Evolutionary conservation across 352 stramenopile species (phyloP), one percentile per base, ranked within the genome.

Genomic region (Salisapilia sapeloensis): DNA sequence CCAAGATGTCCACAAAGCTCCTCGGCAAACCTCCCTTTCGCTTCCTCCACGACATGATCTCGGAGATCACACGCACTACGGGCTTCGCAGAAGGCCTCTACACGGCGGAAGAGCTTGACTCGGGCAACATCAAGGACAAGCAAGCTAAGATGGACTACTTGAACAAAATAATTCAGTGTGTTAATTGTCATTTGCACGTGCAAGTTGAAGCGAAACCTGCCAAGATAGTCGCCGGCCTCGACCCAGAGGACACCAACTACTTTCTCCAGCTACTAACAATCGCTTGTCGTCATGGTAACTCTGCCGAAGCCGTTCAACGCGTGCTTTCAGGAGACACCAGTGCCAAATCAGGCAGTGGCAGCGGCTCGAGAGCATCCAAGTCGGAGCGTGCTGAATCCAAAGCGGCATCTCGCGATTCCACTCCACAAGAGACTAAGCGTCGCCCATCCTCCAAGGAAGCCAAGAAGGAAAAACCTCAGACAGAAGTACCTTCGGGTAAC

Each of bases 161-260:
- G 6, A 69, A 56, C 34, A 93, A 93, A 53, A 83, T 92, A 33
- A 67, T 97, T 15, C 46, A 50, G 11, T 97, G 90, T 37, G 62
- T 96, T 23, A 93, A 63, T 33, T 87, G 52, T 28, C 71, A 91
- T 24, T 46, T 96, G 10, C 89, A 87, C 38, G 75, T 82, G 22
- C 50, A 81, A 10, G 48, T 96, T 20, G 72, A 95, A 14, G 85
- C 85, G 15, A 83, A 77, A 32, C 57, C 85, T 10, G 64, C 48
- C 10, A 96, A 95, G 41, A 89, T 95, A 35, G 81, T 97, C 12
- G 82, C 86, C 2, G 92, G 91, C 11, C 56, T 96, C 11, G 89
- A 97, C 29, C 50, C 87, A 2, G 87, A 97, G 31, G 84, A 86
- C 30, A 98, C 91, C 13, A 94, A 94, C 56, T 84, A 82, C 40